A percentile compares a stretch with the other conserved stretches of the same genome.
Conservation (phyloP, 208 protist genomes). For the Trypanosoma theileri region DNA sequence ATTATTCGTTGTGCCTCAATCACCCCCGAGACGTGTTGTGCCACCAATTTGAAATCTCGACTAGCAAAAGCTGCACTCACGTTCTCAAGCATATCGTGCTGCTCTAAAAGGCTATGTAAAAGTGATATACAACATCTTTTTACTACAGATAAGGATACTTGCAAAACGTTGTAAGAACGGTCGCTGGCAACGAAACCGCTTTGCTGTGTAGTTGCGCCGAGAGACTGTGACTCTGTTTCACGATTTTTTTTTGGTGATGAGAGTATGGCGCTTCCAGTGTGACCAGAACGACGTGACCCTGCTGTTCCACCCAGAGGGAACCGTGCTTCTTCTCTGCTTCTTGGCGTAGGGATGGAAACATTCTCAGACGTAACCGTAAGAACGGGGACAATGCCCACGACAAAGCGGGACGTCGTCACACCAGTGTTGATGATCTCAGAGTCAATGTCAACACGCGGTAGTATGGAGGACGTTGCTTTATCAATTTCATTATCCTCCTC, state of each 20-base stretch:
- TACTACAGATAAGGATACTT: constrained; percentile 25
- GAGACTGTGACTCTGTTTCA: not conserved
- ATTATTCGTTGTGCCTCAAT: constrained; percentile 2
- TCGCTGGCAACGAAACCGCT: not conserved
- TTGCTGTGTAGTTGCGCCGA: not conserved
- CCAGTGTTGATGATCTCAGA: not conserved
- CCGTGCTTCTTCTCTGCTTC: not conserved
- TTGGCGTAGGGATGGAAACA: not conserved
- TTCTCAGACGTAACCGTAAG: constrained; percentile 3
- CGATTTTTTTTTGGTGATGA: not conserved
- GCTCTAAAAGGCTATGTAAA: constrained; percentile 26
- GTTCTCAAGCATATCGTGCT: constrained; percentile 22
- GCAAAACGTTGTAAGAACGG: not conserved
- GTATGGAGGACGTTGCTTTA: not conserved
- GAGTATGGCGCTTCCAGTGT: not conserved
- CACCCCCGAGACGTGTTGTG: constrained; percentile 1
- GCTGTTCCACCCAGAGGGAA: too few species aligned
- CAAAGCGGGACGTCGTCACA: not conserved
- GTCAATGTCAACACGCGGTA: not conserved
- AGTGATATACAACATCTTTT: constrained; percentile 23
- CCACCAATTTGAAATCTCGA: constrained; percentile 15
- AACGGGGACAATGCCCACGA: constrained; percentile 21
- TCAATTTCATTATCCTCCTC: not conserved
- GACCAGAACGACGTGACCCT: not conserved
- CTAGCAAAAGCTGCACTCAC: constrained; percentile 7